Conservation (phyloP, 2,329 filamentous ascomycete genomes). For the Chrysoporthe austroafricana region DNA sequence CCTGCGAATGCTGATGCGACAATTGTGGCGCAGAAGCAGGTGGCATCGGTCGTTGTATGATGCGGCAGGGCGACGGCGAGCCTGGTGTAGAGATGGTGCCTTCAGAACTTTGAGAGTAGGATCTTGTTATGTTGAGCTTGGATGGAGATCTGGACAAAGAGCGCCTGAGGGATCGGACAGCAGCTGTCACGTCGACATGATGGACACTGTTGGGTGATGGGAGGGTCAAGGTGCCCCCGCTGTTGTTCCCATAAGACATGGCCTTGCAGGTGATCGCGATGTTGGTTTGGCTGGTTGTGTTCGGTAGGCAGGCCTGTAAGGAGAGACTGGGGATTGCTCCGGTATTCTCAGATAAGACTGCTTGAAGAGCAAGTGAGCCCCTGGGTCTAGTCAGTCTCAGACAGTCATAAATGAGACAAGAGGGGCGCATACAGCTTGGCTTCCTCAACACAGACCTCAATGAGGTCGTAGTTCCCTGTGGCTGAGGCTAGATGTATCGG, state of each 20-base stretch:
- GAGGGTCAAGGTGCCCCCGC: conserved; percentile 80
- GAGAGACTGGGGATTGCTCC: neutral
- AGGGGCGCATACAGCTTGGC: neutral
- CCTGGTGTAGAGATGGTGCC: conserved; percentile 59
- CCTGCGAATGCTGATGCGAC: conserved; percentile 41
- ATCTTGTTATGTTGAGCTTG: conserved; percentile 71
- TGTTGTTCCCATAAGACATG: conserved; percentile 63
- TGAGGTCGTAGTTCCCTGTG: neutral
- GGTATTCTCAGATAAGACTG: neutral
- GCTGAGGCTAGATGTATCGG: neutral
- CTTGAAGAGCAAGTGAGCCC: neutral
- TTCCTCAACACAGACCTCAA: too few relatives aligned
- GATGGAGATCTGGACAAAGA: conserved; percentile 94
- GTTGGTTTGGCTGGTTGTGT: neutral
- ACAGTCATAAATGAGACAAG: neutral
- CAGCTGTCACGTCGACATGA: conserved; percentile 76
- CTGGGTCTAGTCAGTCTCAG: neutral
- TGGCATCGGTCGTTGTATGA: conserved; percentile 41
- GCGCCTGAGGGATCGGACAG: conserved; percentile 80
- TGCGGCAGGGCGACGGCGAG: conserved; percentile 58
- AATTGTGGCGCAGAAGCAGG: conserved; percentile 41
- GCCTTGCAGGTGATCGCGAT: conserved; percentile 29
- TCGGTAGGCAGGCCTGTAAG: neutral
- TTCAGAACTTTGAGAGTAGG: conserved; percentile 52
- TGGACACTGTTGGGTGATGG: conserved; percentile 84